Evolutionary conservation across 805 yeast genomes (phyloP).

Genomic region (Ogataea sp.): DNA sequence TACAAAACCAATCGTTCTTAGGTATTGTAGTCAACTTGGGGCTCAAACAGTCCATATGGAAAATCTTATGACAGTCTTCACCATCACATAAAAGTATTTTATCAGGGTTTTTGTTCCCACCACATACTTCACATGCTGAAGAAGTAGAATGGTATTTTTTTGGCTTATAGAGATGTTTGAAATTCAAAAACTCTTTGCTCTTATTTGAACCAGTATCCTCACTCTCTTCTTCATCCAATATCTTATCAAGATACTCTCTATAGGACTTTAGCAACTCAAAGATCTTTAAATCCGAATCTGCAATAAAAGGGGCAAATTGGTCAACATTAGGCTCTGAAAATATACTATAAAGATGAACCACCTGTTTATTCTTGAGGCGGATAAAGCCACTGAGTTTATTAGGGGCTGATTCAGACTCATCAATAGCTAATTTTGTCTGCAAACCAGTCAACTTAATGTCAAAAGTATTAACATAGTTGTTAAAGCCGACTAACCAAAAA

Average conservation of each 20-base stretch:
- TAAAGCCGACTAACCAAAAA: conserved; percentile 54
- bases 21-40: conserved; percentile 50
- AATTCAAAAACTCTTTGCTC: not conserved
- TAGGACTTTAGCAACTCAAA: conserved; percentile 14
- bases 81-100: conserved; percentile 59
- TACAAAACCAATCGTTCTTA: conserved; percentile 68
- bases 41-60: conserved; percentile 59
- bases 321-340: conserved; percentile 10
- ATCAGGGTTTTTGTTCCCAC: conserved; percentile 33
- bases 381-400: conserved; percentile 6
- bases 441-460: conserved; percentile 16
- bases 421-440: not conserved
- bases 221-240: conserved; percentile 2
- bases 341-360: conserved; percentile 24
- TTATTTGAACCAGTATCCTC: too few species aligned
- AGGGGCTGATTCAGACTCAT: conserved; percentile 2
- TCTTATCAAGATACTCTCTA: conserved; percentile 8
- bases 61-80: conserved; percentile 63
- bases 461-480: conserved; percentile 46
- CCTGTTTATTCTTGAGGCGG: conserved; percentile 5
- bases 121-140: conserved; percentile 32
- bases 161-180: not conserved
- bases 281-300: conserved; percentile 7
- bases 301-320: conserved; percentile 1
- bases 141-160: not conserved